Evolutionary conservation across 805 yeast genomes (phyloP).

Genomic region (Vanderwaltozyma tropicalis): DNA sequence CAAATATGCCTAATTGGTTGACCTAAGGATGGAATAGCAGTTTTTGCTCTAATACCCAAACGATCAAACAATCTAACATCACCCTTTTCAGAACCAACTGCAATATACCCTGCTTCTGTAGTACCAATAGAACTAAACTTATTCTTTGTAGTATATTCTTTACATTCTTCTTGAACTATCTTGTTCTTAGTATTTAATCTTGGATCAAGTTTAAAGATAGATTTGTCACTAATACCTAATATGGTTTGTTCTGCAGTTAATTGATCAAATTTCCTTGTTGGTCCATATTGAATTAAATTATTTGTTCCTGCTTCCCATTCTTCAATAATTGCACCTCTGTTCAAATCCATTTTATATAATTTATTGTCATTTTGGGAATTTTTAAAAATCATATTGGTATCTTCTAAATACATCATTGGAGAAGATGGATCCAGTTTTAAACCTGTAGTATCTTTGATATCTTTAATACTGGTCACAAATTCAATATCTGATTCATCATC

Average conservation of each 20-base stretch:
- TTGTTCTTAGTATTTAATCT: slow-evolving; percentile 47
- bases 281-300: slow-evolving; percentile 51
- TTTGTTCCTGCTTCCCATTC: slow-evolving; percentile 58
- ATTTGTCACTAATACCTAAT: slow-evolving; percentile 54
- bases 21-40: slow-evolving; percentile 73
- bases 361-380: slow-evolving; percentile 35
- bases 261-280: slow-evolving; percentile 65
- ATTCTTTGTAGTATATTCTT: slow-evolving; percentile 44
- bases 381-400: slow-evolving; percentile 56
- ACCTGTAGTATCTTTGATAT: slow-evolving; percentile 44
- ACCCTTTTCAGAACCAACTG: slow-evolving; percentile 68
- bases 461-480: slow-evolving; percentile 58
- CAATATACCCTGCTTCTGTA: slow-evolving; percentile 63
- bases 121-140: slow-evolving; percentile 55
- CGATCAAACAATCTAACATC: slow-evolving; percentile 65
- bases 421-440: slow-evolving; percentile 44
- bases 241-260: slow-evolving; percentile 64
- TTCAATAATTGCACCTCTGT: slow-evolving; percentile 72
- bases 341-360: slow-evolving; percentile 68
- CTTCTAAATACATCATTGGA: slow-evolving; percentile 71
- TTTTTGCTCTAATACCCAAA: slow-evolving; percentile 67
- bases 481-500: slow-evolving; percentile 40
- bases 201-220: slow-evolving; percentile 73
- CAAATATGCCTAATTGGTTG: slow-evolving; percentile 61
- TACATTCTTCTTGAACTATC: slow-evolving; percentile 46